Evolutionary conservation across 768 basidiomycete species (phyloP), one percentile per base, ranked within the genome.

Genomic region (Kwoniella dejecticola): DNA sequence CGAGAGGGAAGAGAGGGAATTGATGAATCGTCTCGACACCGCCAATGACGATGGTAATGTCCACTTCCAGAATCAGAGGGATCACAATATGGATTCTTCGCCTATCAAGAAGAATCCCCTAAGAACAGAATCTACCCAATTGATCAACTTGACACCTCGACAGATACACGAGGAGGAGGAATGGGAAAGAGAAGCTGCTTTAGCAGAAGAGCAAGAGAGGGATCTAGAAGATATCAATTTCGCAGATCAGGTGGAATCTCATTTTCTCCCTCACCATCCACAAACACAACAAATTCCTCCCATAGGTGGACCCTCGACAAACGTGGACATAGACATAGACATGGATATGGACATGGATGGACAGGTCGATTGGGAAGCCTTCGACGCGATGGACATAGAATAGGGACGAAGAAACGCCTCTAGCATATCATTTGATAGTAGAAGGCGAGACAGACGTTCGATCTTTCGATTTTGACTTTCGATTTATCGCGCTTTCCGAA

Each of bases 351-450:
- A 59, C 24, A 57, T 59, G 33, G 70, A 66, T 15, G 36, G 56
- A 15, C 61, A 64, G 11, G 49, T 69, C 33, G 63, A 70, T 49
- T 67, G 64, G 67, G 67, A 62, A 4, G 64, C 45, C 17, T 60
- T 67, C 29, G 72, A 74, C 45, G 52, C 63, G 13, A 71, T 71
- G 72, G 69, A 69, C 23, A 59, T 70, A 12, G 72, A 74, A 31
- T 68, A 53, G 31, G 10, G 41, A 8, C 19, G 19, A 13, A 8
- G 36, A 38, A 8, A 8, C 8, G 8, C 8, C 36, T 8, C 36
- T 8, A 38, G 8, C 36, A 8, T 38, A 8, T 38, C 17, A 8
- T 38, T 8, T 38, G 36, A 17, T 17, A 8, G 8, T 38, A 38
- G 8, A 8, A 8, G 8, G 8, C 36, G 36, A 38, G 8, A 8